A percentile compares a stretch with the other conserved stretches of the same genome.
These are phyloP conservation scores for Myrica gale DNA, from an alignment of 306 rosid species.

Conservation along the genomic window DNA sequence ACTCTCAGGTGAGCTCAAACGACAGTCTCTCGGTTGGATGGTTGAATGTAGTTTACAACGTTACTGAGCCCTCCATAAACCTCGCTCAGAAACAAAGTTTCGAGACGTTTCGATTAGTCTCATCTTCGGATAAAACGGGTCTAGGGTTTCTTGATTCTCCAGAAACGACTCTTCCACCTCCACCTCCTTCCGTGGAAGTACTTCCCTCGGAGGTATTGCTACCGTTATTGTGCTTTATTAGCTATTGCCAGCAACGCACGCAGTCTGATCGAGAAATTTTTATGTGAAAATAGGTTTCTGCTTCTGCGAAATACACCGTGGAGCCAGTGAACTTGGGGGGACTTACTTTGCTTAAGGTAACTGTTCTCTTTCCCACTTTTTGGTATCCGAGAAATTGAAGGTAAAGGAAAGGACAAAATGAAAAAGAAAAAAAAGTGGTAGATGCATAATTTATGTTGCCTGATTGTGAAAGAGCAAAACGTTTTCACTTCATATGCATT, in stretches of 20 bases:
- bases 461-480: neutral
- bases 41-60: neutral
- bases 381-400: neutral
- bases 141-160: conserved; percentile 56
- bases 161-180: conserved; percentile 44
- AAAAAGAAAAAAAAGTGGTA: neutral
- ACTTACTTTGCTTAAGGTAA: conserved; percentile 74
- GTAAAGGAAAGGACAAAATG: neutral
- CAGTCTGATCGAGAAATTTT: conserved; percentile 3
- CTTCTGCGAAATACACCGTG: conserved; percentile 40
- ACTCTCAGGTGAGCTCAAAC: conserved; percentile 17
- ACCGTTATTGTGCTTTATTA: neutral
- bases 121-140: conserved; percentile 41
- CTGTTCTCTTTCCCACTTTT: neutral
- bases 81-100: conserved; percentile 40
- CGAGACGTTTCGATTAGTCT: conserved; percentile 55
- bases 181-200: conserved; percentile 75
- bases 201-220: conserved; percentile 52
- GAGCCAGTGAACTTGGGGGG: conserved; percentile 63
- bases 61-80: neutral
- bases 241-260: neutral
- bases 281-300: conserved; percentile 35
- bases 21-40: neutral
- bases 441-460: too few relatives aligned
- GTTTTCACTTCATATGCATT: neutral